These are phyloP conservation scores for Epichloe festucae DNA, from an alignment of 2,329 filamentous ascomycete genomes.

Conservation along the genomic window DNA sequence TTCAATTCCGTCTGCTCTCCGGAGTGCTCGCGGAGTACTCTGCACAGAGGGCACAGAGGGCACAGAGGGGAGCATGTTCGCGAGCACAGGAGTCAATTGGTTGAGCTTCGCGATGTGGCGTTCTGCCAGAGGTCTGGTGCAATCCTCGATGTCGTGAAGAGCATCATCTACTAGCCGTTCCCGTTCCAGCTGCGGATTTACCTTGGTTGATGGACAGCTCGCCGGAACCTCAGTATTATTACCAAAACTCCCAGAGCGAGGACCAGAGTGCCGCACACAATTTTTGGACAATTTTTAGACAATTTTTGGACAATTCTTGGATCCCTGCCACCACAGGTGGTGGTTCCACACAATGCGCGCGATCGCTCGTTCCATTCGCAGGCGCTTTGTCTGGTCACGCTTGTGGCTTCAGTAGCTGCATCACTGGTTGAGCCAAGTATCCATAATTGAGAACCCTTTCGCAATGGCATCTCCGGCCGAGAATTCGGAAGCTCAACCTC, in stretches of 20 bases:
- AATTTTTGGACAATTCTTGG: neutral
- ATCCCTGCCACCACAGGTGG: neutral
- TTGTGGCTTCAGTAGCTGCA: slow-evolving; percentile 3
- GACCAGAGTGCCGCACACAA: neutral
- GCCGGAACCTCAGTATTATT: no score
- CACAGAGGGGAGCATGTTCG: no score
- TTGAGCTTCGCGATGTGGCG: no score
- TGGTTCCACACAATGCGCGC: slow-evolving; percentile 1
- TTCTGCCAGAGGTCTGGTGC: neutral
- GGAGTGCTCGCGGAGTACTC: no score
- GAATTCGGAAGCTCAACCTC: no score
- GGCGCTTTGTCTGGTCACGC: neutral
- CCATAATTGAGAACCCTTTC: neutral
- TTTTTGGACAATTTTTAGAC: neutral
- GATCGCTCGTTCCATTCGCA: neutral
- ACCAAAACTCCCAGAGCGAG: neutral
- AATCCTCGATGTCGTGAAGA: neutral
- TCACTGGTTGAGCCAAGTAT: neutral
- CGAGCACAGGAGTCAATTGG: no score
- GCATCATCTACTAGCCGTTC: neutral
- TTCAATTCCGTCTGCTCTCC: neutral
- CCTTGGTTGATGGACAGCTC: no score
- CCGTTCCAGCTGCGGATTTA: neutral
- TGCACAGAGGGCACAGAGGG: no score
- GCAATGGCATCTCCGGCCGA: neutral